phyloP scores from a whole-genome alignment of 2,329 filamentous ascomycete genomes.

The Ceratocystis albifundus region DNA sequence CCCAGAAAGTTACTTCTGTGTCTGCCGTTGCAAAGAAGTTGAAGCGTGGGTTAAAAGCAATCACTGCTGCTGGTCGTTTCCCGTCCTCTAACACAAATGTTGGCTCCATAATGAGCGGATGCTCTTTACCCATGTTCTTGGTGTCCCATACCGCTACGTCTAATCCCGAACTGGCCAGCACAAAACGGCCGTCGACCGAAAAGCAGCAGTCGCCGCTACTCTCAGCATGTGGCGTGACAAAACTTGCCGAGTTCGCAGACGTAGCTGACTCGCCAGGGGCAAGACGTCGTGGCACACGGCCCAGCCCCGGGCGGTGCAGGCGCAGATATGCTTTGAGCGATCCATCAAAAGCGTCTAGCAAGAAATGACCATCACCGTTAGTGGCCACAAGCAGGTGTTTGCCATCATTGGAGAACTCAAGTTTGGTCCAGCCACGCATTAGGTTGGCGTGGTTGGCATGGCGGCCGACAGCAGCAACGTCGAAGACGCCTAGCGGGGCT shows the following conservation, averaged over 20 bases:
- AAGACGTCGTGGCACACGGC: constrained; percentile 40
- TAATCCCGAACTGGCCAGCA: constrained; percentile 64
- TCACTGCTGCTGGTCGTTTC: constrained; percentile 56
- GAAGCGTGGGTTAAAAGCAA: constrained; percentile 81
- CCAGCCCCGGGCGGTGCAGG: constrained; percentile 44
- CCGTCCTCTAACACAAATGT: constrained; percentile 50
- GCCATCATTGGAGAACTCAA: constrained; percentile 95
- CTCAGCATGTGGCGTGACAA: constrained; percentile 34
- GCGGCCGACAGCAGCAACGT: constrained; percentile 51
- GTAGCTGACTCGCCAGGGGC: constrained; percentile 40
- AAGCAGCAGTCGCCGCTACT: constrained; percentile 75
- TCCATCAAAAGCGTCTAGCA: constrained; percentile 88
- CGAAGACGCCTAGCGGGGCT: constrained; percentile 75
- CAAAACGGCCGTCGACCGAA: constrained; percentile 76
- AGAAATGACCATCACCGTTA: constrained; percentile 70
- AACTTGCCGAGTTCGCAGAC: constrained; percentile 29
- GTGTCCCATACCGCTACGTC: constrained; percentile 84
- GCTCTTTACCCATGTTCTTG: constrained; percentile 36
- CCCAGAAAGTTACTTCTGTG: constrained; percentile 68
- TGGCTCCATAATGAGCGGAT: constrained; percentile 51
- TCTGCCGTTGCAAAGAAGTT: constrained; percentile 89
- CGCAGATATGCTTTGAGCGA: constrained; percentile 61
- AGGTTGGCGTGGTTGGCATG: constrained; percentile 45
- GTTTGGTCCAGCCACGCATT: constrained; percentile 67
- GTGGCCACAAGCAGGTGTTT: constrained; percentile 77